Conservation (phyloP, 2,329 filamentous ascomycete genomes). For the Hypoxylon sp. region DNA sequence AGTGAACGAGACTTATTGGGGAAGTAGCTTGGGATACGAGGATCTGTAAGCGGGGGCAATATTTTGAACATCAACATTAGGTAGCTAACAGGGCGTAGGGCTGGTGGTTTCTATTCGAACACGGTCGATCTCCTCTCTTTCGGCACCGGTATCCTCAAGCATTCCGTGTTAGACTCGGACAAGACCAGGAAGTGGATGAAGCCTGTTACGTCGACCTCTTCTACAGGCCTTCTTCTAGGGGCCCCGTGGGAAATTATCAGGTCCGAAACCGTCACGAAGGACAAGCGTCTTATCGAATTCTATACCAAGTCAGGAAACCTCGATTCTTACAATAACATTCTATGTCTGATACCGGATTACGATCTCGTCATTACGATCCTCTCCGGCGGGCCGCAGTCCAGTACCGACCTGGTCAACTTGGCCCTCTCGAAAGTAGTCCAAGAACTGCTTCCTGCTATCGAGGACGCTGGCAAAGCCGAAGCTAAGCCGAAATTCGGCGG, state of each 20-base stretch:
- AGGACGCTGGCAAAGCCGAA: constrained; percentile 59
- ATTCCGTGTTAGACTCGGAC: constrained; percentile 45
- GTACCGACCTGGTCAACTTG: constrained; percentile 43
- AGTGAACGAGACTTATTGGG: constrained; percentile 47
- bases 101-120: constrained; percentile 53
- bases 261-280: constrained; percentile 52
- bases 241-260: constrained; percentile 57
- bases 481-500: constrained; percentile 55
- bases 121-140: constrained; percentile 50
- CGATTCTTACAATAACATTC: constrained; percentile 52
- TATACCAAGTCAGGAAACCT: constrained; percentile 57
- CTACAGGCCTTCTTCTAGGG: constrained; percentile 52
- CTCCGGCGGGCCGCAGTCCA: constrained; percentile 48
- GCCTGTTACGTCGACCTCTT: constrained; percentile 51
- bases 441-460: constrained; percentile 59
- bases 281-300: constrained; percentile 53
- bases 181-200: constrained; percentile 53
- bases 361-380: constrained; percentile 52
- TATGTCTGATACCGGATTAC: constrained; percentile 56
- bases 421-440: constrained; percentile 53
- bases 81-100: constrained; percentile 34
- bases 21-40: constrained; percentile 49
- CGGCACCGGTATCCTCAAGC: constrained; percentile 49
- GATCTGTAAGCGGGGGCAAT: constrained; percentile 45
- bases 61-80: not conserved